phyloP scores from a whole-genome alignment of 495 filamentous ascomycete genomes.

The Penicillium dipodomyicola region DNA sequence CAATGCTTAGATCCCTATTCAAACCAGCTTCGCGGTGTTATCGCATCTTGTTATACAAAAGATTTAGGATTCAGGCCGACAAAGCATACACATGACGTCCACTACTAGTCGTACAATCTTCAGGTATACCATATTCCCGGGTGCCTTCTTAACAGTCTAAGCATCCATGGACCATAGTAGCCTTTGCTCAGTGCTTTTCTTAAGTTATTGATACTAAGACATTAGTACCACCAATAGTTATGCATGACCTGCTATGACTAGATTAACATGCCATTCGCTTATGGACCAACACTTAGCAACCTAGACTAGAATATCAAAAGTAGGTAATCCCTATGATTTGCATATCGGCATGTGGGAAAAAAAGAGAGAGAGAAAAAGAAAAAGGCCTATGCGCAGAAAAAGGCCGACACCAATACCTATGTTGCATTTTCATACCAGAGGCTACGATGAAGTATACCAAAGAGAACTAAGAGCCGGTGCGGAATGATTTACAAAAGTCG shows the following conservation, averaged over 20 bases:
- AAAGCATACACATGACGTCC: background rate
- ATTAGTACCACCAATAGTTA: too few relatives aligned
- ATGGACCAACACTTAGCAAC: background rate
- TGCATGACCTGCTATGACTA: background rate
- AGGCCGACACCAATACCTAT: background rate
- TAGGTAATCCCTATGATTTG: background rate
- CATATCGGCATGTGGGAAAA: background rate
- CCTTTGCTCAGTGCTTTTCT: background rate
- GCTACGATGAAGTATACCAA: background rate
- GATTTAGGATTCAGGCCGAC: background rate
- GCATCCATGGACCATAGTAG: background rate
- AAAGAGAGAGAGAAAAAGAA: too few relatives aligned
- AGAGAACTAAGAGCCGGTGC: background rate
- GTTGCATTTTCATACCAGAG: background rate
- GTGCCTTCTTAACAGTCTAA: background rate
- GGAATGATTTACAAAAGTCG: background rate
- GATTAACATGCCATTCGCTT: background rate
- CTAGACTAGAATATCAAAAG: background rate
- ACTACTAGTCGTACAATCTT: background rate
- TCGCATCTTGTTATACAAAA: background rate
- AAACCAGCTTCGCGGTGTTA: background rate
- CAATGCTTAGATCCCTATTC: background rate
- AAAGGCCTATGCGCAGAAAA: background rate
- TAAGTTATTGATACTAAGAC: background rate
- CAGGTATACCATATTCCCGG: background rate